Conservation (phyloP, 495 filamentous ascomycete genomes). For the Penicillium argentinense region DNA sequence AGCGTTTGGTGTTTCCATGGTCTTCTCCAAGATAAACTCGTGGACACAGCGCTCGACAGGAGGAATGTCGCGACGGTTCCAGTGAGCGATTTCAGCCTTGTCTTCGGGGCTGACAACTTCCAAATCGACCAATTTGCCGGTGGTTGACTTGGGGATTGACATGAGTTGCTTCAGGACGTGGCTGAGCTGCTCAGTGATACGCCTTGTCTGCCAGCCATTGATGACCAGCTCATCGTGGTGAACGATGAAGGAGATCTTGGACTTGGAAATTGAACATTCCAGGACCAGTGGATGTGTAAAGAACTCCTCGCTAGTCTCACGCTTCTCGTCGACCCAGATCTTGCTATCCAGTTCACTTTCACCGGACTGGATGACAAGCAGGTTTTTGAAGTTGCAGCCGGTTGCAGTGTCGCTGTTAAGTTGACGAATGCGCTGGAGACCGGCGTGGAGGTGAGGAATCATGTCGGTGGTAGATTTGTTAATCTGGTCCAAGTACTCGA, state of each 20-base stretch:
- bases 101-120: constrained; percentile 36
- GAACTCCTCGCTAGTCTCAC: constrained; percentile 45
- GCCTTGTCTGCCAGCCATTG: constrained; percentile 35
- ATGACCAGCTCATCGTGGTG: constrained; percentile 42
- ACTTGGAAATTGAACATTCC: constrained; percentile 41
- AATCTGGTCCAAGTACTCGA: constrained; percentile 42
- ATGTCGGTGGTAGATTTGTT: constrained; percentile 45
- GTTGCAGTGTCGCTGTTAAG: constrained; percentile 34
- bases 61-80: constrained; percentile 30
- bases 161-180: constrained; percentile 38
- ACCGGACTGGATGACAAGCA: constrained; percentile 56
- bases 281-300: constrained; percentile 51
- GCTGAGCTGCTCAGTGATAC: constrained; percentile 31
- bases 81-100: constrained; percentile 31
- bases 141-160: constrained; percentile 24
- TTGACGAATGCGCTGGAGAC: constrained; percentile 42
- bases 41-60: constrained; percentile 48
- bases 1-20: constrained; percentile 28
- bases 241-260: constrained; percentile 27
- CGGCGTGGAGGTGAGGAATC: constrained; percentile 51
- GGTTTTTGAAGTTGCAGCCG: constrained; percentile 65
- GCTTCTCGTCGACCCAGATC: constrained; percentile 46
- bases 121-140: constrained; percentile 28
- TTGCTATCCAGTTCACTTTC: constrained; percentile 29
- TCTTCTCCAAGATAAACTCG: constrained; percentile 35